Base-by-base conservation (phyloP, 768 basidiomycete species). In the Strobilomyces echinocephalus region DNA sequence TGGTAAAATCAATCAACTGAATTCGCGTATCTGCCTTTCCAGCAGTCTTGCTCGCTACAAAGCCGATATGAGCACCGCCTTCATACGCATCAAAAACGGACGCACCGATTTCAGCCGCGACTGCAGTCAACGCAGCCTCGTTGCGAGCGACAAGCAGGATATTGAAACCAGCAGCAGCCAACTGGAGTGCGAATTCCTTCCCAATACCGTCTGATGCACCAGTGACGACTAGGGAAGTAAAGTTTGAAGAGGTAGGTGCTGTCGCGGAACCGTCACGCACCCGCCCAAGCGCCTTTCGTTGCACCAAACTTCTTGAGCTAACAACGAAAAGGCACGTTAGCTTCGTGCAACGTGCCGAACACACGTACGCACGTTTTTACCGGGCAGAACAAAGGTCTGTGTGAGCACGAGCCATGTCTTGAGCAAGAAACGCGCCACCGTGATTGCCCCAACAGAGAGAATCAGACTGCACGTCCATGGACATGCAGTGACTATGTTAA, bases 151-250 rank as follows among this genome's bases (percentile, higher is more conserved):
- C 82, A 47, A 98, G 79, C 31, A 95, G 70, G 24, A 97, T 72
- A 57, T 95, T 95, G 76, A 94, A 97, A 1, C 93, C 93, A 24
- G 84, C 83, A 54, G 79, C 81, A 2, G 88, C 94, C 35, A 99
- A 79, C 69, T 98, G 95, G 18, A 87, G 68, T 10, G 95, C 87
- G 59, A 95, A 98, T 66, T 97, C 93, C 57, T 86, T 88, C 2
- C 97, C 97, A 60, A 99, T 95, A 8, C 97, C 97, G 55, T 95
- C 91, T 0, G 97, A 97, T 28, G 91, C 88, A 33, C 97, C 97
- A 1, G 95, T 98, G 14, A 99, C 82, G 21, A 97, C 89, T 80
- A 51, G 21, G 26, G 18, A 7, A 33, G 4, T 18, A 39, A 45
- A 36, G 46, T 40, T 34, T 14, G 41, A 33, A 24, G 14, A 36